Base-by-base conservation (phyloP, 345 rosid genomes). In the Populus davidiana region DNA sequence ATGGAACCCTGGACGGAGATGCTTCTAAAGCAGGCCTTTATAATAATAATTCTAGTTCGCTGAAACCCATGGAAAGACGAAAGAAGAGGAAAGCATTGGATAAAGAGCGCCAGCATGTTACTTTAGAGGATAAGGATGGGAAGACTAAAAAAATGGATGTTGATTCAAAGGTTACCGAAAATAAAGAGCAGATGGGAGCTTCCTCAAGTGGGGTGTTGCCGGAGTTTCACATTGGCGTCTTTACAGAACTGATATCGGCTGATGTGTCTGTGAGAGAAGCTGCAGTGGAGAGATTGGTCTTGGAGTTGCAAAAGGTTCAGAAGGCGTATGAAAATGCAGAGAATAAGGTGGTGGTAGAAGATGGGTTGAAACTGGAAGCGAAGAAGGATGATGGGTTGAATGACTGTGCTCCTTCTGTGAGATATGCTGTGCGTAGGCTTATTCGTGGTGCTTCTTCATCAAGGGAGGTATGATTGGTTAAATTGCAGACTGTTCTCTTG, bases 391-490 rank as follows among this genome's bases (percentile, higher is more conserved):
- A 91, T 67, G 99, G 99, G 18, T 86, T 96, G 85, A 86, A 88
- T 80, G 80, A 88, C 61, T 92, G 97, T 82, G 99, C 97, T 0
- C 96, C 98, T 3, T 90, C 95, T 62, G 67, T 96, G 54, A 87
- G 97, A 82, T 94, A 96, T 75, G 95, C 98, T 63, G 72, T 94
- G 8, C 90, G 97, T 8, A 91, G 99, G 83, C 94, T 96, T 39
- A 86, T 96, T 61, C 96, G 95, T 3, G 99, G 99, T 17, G 93
- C 89, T 84, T 96, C 98, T 67, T 96, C 99, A 1, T 91, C 99
- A 5, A 89, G 98, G 83, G 97, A 93, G 97, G 99, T 94, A 75
- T 72, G 84, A 52, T 62, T 69, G 4, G 36, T 36, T 69, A 31
- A 8, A 38, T 59, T 65, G 18, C 50, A 2, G 9, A 21, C 29